Percentiles rank a stretch among this genome's conserved stretches.
Conservation (phyloP, 2,329 filamentous ascomycete species). For the Gremmenia infestans region DNA sequence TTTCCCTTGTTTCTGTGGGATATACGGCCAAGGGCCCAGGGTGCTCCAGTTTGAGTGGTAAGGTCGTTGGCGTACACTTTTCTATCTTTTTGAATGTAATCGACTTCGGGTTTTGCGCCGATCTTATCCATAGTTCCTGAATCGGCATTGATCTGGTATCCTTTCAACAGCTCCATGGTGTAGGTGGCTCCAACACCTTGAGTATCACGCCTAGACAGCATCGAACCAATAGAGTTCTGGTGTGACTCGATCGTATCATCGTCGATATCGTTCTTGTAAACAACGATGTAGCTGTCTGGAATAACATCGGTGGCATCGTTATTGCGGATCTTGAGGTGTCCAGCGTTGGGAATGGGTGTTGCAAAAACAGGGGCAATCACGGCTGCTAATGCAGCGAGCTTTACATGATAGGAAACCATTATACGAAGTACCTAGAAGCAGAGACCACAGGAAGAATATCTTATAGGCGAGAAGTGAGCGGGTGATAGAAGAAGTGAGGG, state of each 20-base stretch:
- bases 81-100: constrained; percentile 28
- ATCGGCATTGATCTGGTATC: constrained; percentile 27
- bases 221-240: constrained; percentile 42
- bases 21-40: constrained; percentile 32
- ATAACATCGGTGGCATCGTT: constrained; percentile 44
- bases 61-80: constrained; percentile 30
- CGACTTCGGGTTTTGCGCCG: constrained; percentile 27
- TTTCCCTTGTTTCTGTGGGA: constrained; percentile 25
- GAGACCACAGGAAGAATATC: background rate
- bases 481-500: constrained; percentile 4
- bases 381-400: constrained; percentile 27
- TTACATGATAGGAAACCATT: constrained; percentile 25
- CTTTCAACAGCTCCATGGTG: constrained; percentile 23
- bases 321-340: constrained; percentile 37
- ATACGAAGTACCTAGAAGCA: constrained; percentile 3
- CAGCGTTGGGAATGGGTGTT: constrained; percentile 19
- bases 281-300: constrained; percentile 57
- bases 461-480: constrained; percentile 2
- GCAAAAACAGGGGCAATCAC: constrained; percentile 21
- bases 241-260: constrained; percentile 46
- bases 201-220: constrained; percentile 51
- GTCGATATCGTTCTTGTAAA: constrained; percentile 53
- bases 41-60: constrained; percentile 22
- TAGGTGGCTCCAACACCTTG: constrained; percentile 25
- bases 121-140: constrained; percentile 25